Evolutionary conservation across 2,329 filamentous ascomycete species (phyloP).

Genomic region (Akanthomyces lecanii): DNA sequence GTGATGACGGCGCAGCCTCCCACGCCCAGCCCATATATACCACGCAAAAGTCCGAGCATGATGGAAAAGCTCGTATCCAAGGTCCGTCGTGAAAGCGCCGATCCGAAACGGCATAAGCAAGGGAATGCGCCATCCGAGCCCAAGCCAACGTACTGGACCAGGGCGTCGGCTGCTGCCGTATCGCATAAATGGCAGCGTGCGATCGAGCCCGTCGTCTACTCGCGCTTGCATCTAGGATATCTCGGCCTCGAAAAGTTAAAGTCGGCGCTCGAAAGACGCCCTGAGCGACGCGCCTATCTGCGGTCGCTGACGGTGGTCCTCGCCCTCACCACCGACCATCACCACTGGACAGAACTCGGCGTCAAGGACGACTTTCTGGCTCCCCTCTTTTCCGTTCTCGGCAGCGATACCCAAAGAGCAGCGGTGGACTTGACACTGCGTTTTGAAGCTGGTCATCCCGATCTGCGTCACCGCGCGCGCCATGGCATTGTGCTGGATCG

Average conservation of each 20-base stretch:
- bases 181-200: constrained; percentile 2
- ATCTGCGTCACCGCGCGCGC: background rate
- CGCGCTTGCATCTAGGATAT: background rate
- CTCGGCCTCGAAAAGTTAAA: background rate
- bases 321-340: background rate
- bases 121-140: background rate
- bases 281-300: background rate
- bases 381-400: background rate
- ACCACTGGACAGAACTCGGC: background rate
- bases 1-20: background rate
- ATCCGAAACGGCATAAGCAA: background rate
- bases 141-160: background rate
- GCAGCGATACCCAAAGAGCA: background rate
- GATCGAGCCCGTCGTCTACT: constrained; percentile 8
- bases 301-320: constrained; percentile 1
- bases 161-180: background rate
- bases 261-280: background rate
- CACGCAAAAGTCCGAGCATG: background rate
- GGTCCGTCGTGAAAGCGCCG: background rate
- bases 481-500: constrained; percentile 1
- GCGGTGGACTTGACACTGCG: background rate
- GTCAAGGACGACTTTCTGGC: background rate
- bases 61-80: background rate
- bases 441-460: background rate
- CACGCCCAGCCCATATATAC: background rate